Evolutionary conservation across 768 basidiomycete genomes (phyloP).

Genomic region (Erythrobasidium yunnanense): DNA sequence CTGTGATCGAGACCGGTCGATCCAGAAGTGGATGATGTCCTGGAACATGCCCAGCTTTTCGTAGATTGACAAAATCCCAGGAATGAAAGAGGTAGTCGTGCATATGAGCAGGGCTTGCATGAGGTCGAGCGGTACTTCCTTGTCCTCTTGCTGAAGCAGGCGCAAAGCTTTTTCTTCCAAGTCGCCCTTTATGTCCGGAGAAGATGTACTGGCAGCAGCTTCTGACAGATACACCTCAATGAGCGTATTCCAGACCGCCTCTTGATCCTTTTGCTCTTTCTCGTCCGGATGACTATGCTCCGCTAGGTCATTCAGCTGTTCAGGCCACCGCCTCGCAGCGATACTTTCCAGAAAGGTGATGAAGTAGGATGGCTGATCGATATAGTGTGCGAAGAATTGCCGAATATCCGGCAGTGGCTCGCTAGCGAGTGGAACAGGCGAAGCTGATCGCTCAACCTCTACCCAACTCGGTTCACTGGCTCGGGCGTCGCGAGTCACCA

Average conservation of each 20-base stretch:
- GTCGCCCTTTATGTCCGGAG: conserved; percentile 32
- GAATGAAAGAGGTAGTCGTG: conserved; percentile 67
- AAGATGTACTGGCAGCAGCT: conserved; percentile 44
- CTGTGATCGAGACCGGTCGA: background rate
- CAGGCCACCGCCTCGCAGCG: conserved; percentile 66
- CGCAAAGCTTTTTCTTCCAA: conserved; percentile 56
- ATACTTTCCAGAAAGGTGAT: conserved; percentile 80
- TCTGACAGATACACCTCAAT: conserved; percentile 71
- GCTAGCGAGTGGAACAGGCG: conserved; percentile 43
- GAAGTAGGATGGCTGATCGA: conserved; percentile 75
- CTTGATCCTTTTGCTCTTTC: conserved; percentile 19
- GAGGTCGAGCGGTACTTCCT: conserved; percentile 60
- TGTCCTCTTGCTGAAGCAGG: conserved; percentile 50
- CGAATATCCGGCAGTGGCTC: conserved; percentile 53
- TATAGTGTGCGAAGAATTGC: conserved; percentile 85
- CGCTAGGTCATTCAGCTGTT: conserved; percentile 45
- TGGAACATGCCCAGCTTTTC: conserved; percentile 93
- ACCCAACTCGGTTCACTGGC: no score
- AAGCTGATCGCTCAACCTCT: no score
- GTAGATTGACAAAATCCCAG: conserved; percentile 80
- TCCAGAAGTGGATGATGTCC: conserved; percentile 66
- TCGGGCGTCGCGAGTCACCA: no score
- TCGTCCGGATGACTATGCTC: conserved; percentile 28
- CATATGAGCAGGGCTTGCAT: conserved; percentile 93
- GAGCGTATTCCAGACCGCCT: conserved; percentile 82